Conservation (phyloP, 2,329 filamentous ascomycete genomes). For the Talaromyces sp. region DNA sequence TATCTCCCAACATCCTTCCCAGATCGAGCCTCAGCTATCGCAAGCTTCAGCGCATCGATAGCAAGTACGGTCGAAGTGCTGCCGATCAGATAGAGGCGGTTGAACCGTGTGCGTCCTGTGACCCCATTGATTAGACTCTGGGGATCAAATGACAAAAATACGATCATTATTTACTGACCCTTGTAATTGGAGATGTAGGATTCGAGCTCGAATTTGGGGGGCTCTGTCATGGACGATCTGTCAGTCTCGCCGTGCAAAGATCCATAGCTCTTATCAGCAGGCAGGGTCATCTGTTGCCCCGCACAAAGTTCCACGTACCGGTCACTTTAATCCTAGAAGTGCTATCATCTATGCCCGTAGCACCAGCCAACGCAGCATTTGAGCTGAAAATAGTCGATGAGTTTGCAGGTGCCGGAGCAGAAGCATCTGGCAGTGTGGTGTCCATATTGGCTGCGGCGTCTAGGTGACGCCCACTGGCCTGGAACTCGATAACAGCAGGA, state of each 20-base stretch:
- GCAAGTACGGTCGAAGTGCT: slow-evolving; percentile 74
- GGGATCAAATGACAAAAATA: background rate
- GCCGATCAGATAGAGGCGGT: slow-evolving; percentile 81
- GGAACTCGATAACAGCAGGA: background rate
- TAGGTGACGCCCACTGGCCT: background rate
- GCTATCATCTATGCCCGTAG: slow-evolving; percentile 2
- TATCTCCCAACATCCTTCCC: slow-evolving; percentile 76
- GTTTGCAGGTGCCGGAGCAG: slow-evolving; percentile 22
- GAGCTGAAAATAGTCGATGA: slow-evolving; percentile 12
- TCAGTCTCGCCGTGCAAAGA: background rate
- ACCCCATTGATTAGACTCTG: background rate
- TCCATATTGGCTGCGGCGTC: slow-evolving; percentile 28
- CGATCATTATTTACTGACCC: slow-evolving; percentile 54
- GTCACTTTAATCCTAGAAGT: slow-evolving; percentile 31
- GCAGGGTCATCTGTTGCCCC: slow-evolving; percentile 3
- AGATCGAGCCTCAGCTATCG: slow-evolving; percentile 73
- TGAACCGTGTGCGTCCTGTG: slow-evolving; percentile 75
- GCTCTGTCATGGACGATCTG: slow-evolving; percentile 53
- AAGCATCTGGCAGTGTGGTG: slow-evolving; percentile 29
- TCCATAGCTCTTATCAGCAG: slow-evolving; percentile 6
- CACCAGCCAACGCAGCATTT: background rate
- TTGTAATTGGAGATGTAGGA: slow-evolving; percentile 87
- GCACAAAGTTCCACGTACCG: slow-evolving; percentile 26
- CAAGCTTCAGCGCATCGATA: slow-evolving; percentile 77
- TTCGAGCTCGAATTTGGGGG: slow-evolving; percentile 88